A percentile compares a stretch with the other conserved stretches of the same genome.
Evolutionary conservation across 441 rosid genomes (phyloP).

Genomic region (Capsella rubella): DNA sequence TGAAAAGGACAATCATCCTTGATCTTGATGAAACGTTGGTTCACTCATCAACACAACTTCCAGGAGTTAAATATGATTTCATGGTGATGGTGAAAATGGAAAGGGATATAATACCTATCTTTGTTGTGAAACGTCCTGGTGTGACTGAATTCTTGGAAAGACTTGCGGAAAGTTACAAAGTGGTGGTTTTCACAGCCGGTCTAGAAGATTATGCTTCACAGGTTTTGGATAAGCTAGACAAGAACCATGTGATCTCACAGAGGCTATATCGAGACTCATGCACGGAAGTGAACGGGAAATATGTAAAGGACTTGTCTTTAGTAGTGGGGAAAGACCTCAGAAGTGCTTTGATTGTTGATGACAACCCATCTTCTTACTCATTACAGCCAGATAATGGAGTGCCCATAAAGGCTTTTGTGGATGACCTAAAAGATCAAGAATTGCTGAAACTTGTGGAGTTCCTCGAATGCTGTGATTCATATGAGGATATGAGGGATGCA

Average conservation of each 20-base stretch:
- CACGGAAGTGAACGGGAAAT: slow-evolving; percentile 63
- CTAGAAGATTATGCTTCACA: slow-evolving; percentile 73
- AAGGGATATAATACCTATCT: slow-evolving; percentile 62
- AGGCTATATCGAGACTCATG: slow-evolving; percentile 77
- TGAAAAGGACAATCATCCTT: slow-evolving; percentile 66
- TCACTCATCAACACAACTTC: slow-evolving; percentile 72
- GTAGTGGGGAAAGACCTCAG: slow-evolving; percentile 62
- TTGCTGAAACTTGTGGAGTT: slow-evolving; percentile 60
- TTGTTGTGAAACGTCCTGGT: slow-evolving; percentile 83
- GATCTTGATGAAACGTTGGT: slow-evolving; percentile 92
- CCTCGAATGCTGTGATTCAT: slow-evolving; percentile 56
- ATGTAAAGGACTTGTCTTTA: slow-evolving; percentile 68
- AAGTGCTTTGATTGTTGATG: slow-evolving; percentile 81
- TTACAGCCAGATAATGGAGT: slow-evolving; percentile 85
- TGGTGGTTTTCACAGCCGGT: slow-evolving; percentile 90
- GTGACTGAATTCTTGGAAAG: slow-evolving; percentile 68
- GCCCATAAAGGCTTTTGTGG: slow-evolving; percentile 65
- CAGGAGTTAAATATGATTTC: slow-evolving; percentile 61
- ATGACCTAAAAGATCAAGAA: slow-evolving; percentile 65
- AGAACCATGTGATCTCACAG: slow-evolving; percentile 57
- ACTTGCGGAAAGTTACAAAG: slow-evolving; percentile 57
- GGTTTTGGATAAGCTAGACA: slow-evolving; percentile 69
- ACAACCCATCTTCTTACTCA: slow-evolving; percentile 74
- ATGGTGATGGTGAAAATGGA: slow-evolving; percentile 61
- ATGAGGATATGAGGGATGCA: slow-evolving; percentile 78